A percentile compares a stretch with the other conserved stretches of the same genome.
These are phyloP conservation scores for Lodderomyces jiufengensis DNA, from an alignment of 1,139 yeast genomes.

Conservation along the genomic window DNA sequence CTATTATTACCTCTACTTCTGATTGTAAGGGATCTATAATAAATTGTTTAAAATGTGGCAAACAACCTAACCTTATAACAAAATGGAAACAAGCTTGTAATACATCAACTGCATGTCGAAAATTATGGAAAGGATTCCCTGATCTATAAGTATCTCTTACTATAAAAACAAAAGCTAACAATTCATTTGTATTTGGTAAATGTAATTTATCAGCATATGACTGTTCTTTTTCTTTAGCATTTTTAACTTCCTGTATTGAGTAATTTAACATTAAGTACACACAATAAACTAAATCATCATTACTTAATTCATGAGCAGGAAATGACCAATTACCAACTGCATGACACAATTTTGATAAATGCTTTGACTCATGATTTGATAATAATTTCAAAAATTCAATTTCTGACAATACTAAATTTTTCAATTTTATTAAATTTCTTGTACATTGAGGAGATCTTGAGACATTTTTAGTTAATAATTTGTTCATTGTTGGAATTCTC, in stretches of 20 bases:
- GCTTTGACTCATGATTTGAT: slow-evolving; percentile 19
- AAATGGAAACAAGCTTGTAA: slow-evolving; percentile 82
- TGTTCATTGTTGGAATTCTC: slow-evolving; percentile 35
- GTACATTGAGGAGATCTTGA: slow-evolving; percentile 23
- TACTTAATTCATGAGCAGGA: slow-evolving; percentile 64
- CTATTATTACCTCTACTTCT: slow-evolving; percentile 4
- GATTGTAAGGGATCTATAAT: slow-evolving; percentile 24
- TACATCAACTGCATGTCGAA: slow-evolving; percentile 94
- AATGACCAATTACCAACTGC: slow-evolving; percentile 53
- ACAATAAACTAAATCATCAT: slow-evolving; percentile 65
- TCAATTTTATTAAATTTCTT: slow-evolving; percentile 21
- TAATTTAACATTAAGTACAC: slow-evolving; percentile 53
- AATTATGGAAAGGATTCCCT: slow-evolving; percentile 90
- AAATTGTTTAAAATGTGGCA: slow-evolving; percentile 41
- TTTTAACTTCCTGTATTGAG: slow-evolving; percentile 34
- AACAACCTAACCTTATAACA: slow-evolving; percentile 45
- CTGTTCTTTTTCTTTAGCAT: background rate
- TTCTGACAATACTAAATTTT: slow-evolving; percentile 30
- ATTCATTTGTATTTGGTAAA: slow-evolving; percentile 37
- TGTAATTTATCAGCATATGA: slow-evolving; percentile 12
- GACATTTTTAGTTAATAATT: slow-evolving; percentile 23
- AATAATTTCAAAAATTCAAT: slow-evolving; percentile 38
- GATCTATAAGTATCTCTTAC: slow-evolving; percentile 75
- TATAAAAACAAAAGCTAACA: slow-evolving; percentile 57
- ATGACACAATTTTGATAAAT: slow-evolving; percentile 31